Base-by-base conservation (phyloP, 2,329 filamentous ascomycete genomes). In the Huntiella decipiens region DNA sequence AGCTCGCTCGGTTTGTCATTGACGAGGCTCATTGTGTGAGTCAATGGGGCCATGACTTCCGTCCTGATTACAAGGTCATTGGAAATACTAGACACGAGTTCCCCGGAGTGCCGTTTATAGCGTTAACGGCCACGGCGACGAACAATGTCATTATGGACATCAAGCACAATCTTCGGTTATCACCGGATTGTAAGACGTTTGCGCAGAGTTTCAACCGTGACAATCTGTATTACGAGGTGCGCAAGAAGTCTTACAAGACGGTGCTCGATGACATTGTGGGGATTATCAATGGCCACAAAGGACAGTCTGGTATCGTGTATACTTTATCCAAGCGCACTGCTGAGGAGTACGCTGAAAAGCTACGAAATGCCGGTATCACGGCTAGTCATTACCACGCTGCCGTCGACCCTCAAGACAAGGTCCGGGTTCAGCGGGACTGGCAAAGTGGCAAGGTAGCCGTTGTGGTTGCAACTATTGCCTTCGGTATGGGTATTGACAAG, bases 401-500 rank as follows among this genome's bases (percentile, higher is more conserved):
- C 4, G 76, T 98, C 62, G 64, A 74, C 2, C 58, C 79, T 0
- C 63, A 71, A 4, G 73, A 82, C 44, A 88, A 88, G 58, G 67
- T 70, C 1, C 59, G 69, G 5, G 72, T 91, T 4, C 88, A 96
- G 59, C 72, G 72, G 50, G 61, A 76, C 28, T 98, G 91, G 91
- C 91, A 98, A 59, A 65, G 63, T 38, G 85, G 86, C 4, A 64
- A 67, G 44, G 73, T 79, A 55, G 82, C 94, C 53, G 82, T 98
- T 32, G 92, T 98, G 38, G 91, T 98, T 43, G 92, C 91, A 15
- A 98, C 91, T 0, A 96, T 98, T 59, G 91, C 91, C 17, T 98
- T 98, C 58, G 91, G 91, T 5, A 98, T 98, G 91, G 91, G 91
- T n/a, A 98, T 98, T 53, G 91, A 98, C 65, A 98, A 98, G 60